Conservation (phyloP, 495 filamentous ascomycete species). For the Rhizodiscina lignyota region DNA sequence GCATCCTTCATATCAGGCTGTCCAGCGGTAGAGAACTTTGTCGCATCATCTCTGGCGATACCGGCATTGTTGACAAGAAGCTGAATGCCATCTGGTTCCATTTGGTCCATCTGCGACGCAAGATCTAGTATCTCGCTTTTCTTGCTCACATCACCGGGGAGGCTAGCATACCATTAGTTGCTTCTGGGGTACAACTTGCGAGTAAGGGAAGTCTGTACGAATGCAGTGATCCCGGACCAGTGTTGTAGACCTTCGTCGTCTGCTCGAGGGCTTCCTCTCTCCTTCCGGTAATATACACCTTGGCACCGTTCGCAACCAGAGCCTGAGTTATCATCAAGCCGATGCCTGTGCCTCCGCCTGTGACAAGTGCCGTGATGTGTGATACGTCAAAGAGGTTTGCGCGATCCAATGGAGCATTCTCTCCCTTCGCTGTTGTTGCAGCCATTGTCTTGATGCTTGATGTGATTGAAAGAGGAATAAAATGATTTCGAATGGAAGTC, state of each 20-base stretch:
- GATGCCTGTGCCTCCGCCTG: constrained; percentile 27
- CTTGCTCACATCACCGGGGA: too few relatives aligned
- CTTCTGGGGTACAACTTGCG: constrained; percentile 5
- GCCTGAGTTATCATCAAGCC: constrained; percentile 70
- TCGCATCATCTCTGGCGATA: too few relatives aligned
- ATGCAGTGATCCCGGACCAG: constrained; percentile 12
- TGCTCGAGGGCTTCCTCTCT: constrained; percentile 16
- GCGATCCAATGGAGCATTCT: constrained; percentile 14
- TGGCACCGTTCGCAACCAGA: constrained; percentile 63
- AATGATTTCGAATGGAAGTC: too few relatives aligned
- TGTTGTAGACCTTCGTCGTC: constrained; percentile 14
- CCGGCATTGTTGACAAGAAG: constrained; percentile 23
- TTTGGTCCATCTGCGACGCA: too few relatives aligned
- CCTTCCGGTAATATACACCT: constrained; percentile 25
- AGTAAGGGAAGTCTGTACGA: constrained; percentile 2
- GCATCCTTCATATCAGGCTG: too few relatives aligned
- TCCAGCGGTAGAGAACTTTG: too few relatives aligned
- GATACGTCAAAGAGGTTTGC: constrained; percentile 21
- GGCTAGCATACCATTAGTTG: too few relatives aligned
- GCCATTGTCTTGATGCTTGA: too few relatives aligned
- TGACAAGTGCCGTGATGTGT: constrained; percentile 19
- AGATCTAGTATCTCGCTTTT: too few relatives aligned
- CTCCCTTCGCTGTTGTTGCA: constrained; percentile 11
- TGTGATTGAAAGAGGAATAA: too few relatives aligned
- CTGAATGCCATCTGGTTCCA: too few relatives aligned